phyloP scores from a whole-genome alignment of 805 yeast species.

The Yarrowia sp. region DNA sequence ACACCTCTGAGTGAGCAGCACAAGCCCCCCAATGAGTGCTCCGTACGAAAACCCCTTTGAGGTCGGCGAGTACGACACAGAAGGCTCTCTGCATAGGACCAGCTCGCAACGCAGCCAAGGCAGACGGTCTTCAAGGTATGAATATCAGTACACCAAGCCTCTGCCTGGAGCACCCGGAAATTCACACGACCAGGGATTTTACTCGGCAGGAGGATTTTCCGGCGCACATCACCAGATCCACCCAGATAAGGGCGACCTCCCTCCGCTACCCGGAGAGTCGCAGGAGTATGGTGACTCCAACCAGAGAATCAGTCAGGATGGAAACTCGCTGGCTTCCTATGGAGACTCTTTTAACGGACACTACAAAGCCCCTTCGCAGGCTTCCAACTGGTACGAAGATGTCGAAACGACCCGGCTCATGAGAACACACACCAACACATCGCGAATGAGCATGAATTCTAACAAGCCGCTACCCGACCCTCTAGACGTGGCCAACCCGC shows the following conservation, averaged over 20 bases:
- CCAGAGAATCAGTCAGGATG: constrained; percentile 12
- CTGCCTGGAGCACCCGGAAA: constrained; percentile 11
- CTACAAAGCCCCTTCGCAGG: constrained; percentile 4
- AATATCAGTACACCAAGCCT: constrained; percentile 22
- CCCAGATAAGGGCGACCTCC: constrained; percentile 21
- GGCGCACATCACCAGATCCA: constrained; percentile 16
- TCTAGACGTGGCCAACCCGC: constrained; percentile 10
- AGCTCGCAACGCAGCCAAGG: constrained; percentile 1
- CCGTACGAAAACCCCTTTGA: constrained; percentile 23
- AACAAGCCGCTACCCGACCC: constrained; percentile 23
- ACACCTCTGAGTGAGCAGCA: not conserved
- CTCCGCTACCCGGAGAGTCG: constrained; percentile 6
- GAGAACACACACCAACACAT: constrained; percentile 12
- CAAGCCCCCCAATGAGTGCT: constrained; percentile 5
- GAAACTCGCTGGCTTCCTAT: constrained; percentile 2
- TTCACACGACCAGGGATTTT: not conserved
- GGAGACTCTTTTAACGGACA: constrained; percentile 18
- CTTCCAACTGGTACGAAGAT: constrained; percentile 11
- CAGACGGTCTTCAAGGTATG: constrained; percentile 24
- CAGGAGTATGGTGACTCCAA: constrained; percentile 19
- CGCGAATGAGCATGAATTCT: constrained; percentile 12
- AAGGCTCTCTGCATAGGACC: not conserved
- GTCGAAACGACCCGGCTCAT: constrained; percentile 17
- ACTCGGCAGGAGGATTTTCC: constrained; percentile 16
- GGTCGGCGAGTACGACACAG: constrained; percentile 6